Evolutionary conservation across 2,329 filamentous ascomycete genomes (phyloP), one percentile per base, ranked within the genome.

Genomic region (Xylariales sp.): DNA sequence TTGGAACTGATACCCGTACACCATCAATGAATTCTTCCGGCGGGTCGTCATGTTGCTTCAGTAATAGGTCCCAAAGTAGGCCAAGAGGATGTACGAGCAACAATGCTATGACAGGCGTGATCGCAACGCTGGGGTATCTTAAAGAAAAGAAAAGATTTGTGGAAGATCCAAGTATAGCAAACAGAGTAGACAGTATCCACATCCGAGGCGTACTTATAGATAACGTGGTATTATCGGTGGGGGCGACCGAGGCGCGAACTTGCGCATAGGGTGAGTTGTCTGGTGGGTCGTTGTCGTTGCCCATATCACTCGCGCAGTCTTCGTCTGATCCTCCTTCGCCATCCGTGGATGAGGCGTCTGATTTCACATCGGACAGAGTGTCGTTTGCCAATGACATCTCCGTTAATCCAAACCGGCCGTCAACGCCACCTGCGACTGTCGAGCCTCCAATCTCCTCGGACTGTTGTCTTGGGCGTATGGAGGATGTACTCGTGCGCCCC

Each of bases 81-180:
- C 88, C 88, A 41, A 94, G 76, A 2, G 88, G 88, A 57, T 93
- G 88, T 34, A 89, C 87, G 43, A 95, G 79, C 44, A 94, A 71
- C 54, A 93, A 73, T 21, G 88, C 87, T 67, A 95, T 94, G 51
- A 95, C 86, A 28, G 88, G 88, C 16, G 87, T 91, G 56, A 94
- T 91, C 46, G 86, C 85, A 60, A 94, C 87, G 61, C 88, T 93
- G 20, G 88, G 88, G 71, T 93, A 94, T 76, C 88, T 78, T 59
- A 94, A 70, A 25, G 87, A 90, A 69, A 94, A 95, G 68, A 94
- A 93, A 29, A 94, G 68, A 61, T 93, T 93, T 25, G 86, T 88
- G 2, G 85, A 86, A 34, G 87, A 91, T 46, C 88, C 88, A 28
- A 89, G 75, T 27, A 93, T 73, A 7, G 87, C 83, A 61, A 93